Evolutionary conservation across 441 rosid species (phyloP).

Genomic region (Omphalea diandra): DNA sequence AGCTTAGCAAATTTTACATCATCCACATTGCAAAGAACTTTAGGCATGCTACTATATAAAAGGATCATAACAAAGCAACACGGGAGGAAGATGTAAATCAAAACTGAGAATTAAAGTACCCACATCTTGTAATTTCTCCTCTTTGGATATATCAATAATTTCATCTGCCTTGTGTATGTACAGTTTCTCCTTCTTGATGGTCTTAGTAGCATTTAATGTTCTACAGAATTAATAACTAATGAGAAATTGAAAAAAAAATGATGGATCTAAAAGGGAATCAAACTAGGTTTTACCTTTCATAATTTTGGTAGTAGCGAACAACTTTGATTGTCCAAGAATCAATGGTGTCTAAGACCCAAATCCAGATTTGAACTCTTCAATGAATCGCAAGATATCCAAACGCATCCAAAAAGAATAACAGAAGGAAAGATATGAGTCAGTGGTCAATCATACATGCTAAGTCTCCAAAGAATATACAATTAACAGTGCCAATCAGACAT

Average conservation of each 20-base stretch:
- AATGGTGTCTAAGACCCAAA: slow-evolving; percentile 98
- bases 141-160: slow-evolving; percentile 60
- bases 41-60: neutral
- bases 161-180: slow-evolving; percentile 65
- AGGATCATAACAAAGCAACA: slow-evolving; percentile 11
- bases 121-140: slow-evolving; percentile 73
- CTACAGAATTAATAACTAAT: slow-evolving; percentile 47
- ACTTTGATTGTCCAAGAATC: slow-evolving; percentile 93
- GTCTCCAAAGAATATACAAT: neutral
- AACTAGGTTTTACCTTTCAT: slow-evolving; percentile 59
- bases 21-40: neutral
- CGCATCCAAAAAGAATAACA: slow-evolving; percentile 3
- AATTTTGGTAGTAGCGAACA: slow-evolving; percentile 78
- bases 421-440: slow-evolving; percentile 9
- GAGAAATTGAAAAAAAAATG: slow-evolving; percentile 22
- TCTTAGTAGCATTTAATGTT: slow-evolving; percentile 67
- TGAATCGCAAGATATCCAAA: slow-evolving; percentile 33
- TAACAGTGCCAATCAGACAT: neutral
- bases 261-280: slow-evolving; percentile 15
- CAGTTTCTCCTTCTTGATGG: slow-evolving; percentile 66
- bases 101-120: slow-evolving; percentile 29
- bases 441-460: neutral
- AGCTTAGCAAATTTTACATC: neutral
- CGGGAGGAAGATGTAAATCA: slow-evolving; percentile 1
- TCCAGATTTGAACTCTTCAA: slow-evolving; percentile 96